Conservation (phyloP, 345 rosid genomes). For the Heritiera littoralis region DNA sequence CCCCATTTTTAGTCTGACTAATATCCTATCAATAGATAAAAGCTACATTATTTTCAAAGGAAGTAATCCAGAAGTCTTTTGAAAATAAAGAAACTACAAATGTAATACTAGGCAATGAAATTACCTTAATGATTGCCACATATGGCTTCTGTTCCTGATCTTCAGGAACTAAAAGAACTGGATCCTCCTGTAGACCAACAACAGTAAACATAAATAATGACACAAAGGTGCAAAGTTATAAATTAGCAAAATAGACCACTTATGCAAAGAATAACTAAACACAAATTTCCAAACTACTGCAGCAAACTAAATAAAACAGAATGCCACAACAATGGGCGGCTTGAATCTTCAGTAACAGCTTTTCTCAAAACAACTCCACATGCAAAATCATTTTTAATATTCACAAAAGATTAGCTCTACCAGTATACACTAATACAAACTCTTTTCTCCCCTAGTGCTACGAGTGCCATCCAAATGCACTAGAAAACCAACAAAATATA, state of each 20-base stretch:
- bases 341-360: not conserved
- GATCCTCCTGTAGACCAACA: conserved; percentile 73
- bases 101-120: conserved; percentile 8
- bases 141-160: conserved; percentile 82
- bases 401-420: not conserved
- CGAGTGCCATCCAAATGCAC: not conserved
- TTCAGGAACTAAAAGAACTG: conserved; percentile 88
- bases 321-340: not conserved
- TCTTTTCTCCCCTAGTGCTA: not conserved
- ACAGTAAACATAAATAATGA: not conserved
- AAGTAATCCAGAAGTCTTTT: not conserved
- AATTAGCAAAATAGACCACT: not conserved
- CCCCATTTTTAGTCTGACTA: conserved; percentile 56
- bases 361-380: not conserved
- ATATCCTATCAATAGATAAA: conserved; percentile 60
- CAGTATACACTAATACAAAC: not conserved
- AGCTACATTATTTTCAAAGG: conserved; percentile 13
- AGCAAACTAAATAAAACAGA: not conserved
- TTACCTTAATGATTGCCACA: conserved; percentile 97
- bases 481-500: not conserved
- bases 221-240: not conserved
- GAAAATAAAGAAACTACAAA: conserved; percentile 5
- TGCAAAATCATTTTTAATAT: not conserved
- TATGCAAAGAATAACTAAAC: not conserved
- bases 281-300: not conserved